Percentiles rank a stretch among this genome's conserved stretches.
Conservation (phyloP, 2,329 filamentous ascomycete species). For the Sporothrix protearum region DNA sequence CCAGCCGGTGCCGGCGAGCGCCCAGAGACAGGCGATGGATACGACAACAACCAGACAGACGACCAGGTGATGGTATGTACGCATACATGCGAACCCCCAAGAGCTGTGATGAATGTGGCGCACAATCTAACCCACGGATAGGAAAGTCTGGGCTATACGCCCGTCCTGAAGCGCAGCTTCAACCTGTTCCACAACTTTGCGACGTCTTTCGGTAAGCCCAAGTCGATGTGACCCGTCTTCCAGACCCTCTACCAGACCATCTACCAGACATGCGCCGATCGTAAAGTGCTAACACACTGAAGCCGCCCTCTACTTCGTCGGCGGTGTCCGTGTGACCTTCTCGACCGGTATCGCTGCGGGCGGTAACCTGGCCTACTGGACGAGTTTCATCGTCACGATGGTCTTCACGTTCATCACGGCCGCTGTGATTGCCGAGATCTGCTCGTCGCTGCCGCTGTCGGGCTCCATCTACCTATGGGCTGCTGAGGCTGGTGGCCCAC, state of each 20-base stretch:
- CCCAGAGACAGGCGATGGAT: neutral
- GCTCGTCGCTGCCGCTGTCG: constrained; percentile 26
- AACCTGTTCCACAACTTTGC: constrained; percentile 25
- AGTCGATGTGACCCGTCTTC: too few relatives aligned
- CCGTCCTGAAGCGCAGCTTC: constrained; percentile 23
- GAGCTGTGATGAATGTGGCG: neutral
- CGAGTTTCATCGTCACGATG: constrained; percentile 18
- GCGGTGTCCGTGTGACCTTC: constrained; percentile 25
- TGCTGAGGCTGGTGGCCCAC: constrained; percentile 53
- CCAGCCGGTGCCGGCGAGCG: neutral
- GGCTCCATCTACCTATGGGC: constrained; percentile 55
- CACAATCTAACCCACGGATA: neutral
- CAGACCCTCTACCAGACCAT: too few relatives aligned
- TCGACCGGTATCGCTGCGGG: constrained; percentile 22
- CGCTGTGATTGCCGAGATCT: constrained; percentile 26
- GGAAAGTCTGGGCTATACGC: constrained; percentile 22
- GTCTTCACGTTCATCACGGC: constrained; percentile 24
- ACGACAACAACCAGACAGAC: neutral
- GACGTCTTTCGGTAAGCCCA: constrained; percentile 16
- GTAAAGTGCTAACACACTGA: neutral
- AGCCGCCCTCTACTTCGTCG: constrained; percentile 25
- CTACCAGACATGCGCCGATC: neutral
- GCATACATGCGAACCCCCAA: too few relatives aligned
- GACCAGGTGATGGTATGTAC: neutral
- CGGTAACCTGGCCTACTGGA: constrained; percentile 25